Evolutionary conservation across 768 basidiomycete genomes (phyloP), one percentile per base, ranked within the genome.

Genomic region (Tulasnella sp.): DNA sequence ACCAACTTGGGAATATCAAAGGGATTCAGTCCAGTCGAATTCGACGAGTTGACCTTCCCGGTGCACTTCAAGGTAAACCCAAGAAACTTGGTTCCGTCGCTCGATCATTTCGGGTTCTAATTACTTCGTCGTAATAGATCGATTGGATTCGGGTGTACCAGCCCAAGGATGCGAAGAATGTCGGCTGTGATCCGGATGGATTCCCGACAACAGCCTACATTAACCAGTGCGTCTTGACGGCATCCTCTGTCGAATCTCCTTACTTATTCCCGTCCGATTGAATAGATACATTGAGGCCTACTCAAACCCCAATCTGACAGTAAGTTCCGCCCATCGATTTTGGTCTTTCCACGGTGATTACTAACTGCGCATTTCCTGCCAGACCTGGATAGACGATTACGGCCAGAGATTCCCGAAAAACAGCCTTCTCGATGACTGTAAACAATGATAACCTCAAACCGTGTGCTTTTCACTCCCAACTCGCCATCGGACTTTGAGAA

Each of bases 71-170:
- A 44, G 54, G 72, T 78, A 72, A 5, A 20, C 22, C 46, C 24
- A n/a, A 50, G 64, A 11, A 31, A 14, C 18, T 34, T 69, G 14
- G 80, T 88, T 72, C 78, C 86, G 34, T 88, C 60, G 88, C 94
- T 88, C 7, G 44, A 14, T 69, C 42, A 20, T 9, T 37, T 44
- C 42, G n/a, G 48, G 37, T 40, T 18, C 41, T 64, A 60, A 34
- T 42, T 20, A 64, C 14, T 94, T 96, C 94, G 87, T 96, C 96
- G 12, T 87, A 85, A 34, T 88, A 87, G 74, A 88, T 97, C 60
- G 95, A 98, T 84, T 98, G 93, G 87, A 91, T 98, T 78, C 91
- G 97, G 34, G 94, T 99, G 14, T 99, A 98, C 86, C 97, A 98
- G 85, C 91, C 91, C 2, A 87, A 89, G 83, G 85, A 90, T 81